Conservation (phyloP, 306 rosid species). For the Boehmeria nivea region DNA sequence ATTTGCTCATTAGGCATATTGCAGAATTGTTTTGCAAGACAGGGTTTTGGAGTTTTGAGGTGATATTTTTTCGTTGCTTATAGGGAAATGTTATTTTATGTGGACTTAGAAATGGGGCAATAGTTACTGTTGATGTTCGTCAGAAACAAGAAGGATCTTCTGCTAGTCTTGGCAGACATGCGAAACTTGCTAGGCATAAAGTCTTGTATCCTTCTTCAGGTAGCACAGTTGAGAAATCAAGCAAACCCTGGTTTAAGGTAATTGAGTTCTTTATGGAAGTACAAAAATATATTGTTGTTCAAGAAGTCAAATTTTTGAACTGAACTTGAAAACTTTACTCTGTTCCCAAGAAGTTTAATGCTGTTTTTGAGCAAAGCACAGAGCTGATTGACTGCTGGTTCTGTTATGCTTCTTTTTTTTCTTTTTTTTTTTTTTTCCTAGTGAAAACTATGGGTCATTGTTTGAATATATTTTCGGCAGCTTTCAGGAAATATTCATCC, state of each 20-base stretch:
- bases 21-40: no score
- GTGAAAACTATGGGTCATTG: not conserved
- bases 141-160: constrained; percentile 44
- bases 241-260: constrained; percentile 62
- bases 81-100: constrained; percentile 82
- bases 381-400: no score
- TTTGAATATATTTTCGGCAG: constrained; percentile 33
- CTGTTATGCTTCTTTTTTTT: not conserved
- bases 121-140: constrained; percentile 70
- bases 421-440: no score
- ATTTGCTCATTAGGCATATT: no score
- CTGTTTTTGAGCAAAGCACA: no score
- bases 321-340: no score
- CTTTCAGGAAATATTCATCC: constrained; percentile 53
- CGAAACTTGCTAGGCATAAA: constrained; percentile 35
- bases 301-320: no score
- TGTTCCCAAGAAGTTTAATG: not conserved
- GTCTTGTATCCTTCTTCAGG: constrained; percentile 32
- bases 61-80: not conserved
- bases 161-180: constrained; percentile 32
- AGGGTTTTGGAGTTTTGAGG: no score
- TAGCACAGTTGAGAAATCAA: constrained; percentile 33
- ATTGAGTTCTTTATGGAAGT: not conserved
- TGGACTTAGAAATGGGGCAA: constrained; percentile 92
- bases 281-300: no score